Conservation (phyloP, 192 early-diverging fungal genomes). For the Rhizophagus clarus region DNA sequence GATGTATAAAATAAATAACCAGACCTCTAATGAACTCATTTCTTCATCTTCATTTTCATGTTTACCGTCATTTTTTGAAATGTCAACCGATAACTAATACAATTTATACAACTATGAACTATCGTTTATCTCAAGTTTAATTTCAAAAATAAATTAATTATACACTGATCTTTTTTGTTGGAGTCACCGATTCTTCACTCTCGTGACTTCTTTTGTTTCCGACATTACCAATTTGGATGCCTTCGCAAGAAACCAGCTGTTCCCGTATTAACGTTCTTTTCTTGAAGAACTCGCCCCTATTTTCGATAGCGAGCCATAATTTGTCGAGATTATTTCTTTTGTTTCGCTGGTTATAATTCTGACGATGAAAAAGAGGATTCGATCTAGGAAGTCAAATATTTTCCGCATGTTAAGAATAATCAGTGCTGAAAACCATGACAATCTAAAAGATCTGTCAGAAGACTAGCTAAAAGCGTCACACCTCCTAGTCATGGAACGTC, state of each 20-base stretch:
- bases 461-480: constrained; percentile 2
- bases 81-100: constrained; percentile 1
- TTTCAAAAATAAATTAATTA: background rate
- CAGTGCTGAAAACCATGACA: background rate
- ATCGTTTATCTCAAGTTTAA: background rate
- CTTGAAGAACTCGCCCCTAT: too few relatives aligned
- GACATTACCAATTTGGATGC: too few relatives aligned
- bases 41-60: background rate
- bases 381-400: too few relatives aligned
- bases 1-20: constrained; percentile 2
- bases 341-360: too few relatives aligned
- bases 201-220: too few relatives aligned
- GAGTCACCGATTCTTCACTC: background rate
- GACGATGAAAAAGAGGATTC: too few relatives aligned
- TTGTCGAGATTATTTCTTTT: too few relatives aligned
- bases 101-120: constrained; percentile 4
- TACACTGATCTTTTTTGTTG: constrained; percentile 10
- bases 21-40: background rate
- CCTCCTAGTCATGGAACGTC: background rate
- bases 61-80: background rate
- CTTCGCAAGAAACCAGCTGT: too few relatives aligned
- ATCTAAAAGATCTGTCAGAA: constrained; percentile 18
- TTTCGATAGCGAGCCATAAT: too few relatives aligned
- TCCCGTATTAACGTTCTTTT: too few relatives aligned
- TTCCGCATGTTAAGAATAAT: background rate